Base-by-base conservation (phyloP, 352 stramenopile species). In the Peronospora farinosa region DNA sequence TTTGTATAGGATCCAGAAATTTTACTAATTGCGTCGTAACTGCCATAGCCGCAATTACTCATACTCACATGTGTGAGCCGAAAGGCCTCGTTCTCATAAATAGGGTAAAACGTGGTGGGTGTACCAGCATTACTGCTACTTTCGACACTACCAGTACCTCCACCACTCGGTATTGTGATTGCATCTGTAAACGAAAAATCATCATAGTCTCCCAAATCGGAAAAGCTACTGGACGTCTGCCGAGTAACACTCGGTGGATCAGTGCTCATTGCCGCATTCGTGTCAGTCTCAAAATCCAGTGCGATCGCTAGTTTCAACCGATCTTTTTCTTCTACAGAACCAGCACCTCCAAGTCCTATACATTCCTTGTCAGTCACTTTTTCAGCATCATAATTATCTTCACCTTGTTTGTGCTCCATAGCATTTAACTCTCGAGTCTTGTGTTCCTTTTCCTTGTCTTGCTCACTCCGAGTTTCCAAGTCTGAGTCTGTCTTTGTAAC, bases 161-260 rank as follows among this genome's bases (percentile, higher is more conserved):
- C 69, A n/a, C 35, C 50, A 35, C 46, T 57, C 3, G 65, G 47
- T 30, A 76, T 67, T 17, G 61, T 41, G 5, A 78, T 78, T 15
- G 69, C 73, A 42, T 92, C 78, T 0, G 78, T 58, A 41, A 88
- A 79, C 12, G 74, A 74, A 27, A 89, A 91, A 40, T 92, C 80
- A 39, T 94, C 83, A 41, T 86, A 90, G 39, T 94, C 83, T 8
- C 80, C 83, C 11, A 94, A 47, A 64, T 94, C 83, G 7, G 83
- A 94, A 61, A 94, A 94, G 41, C 83, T 94, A 45, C 77, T 91
- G 8, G 78, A 91, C 8, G 73, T 88, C 58, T 94, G 84, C n/a
- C 83, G 72, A 11, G 74, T 80, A 32, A 67, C 61, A 47, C 71
- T 85, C 16, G 64, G 64, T 5, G 71, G 65, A 0, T 64, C 67